Percentiles rank a stretch among this genome's conserved stretches.
phyloP scores from a whole-genome alignment of 225 moss, liverwort and hornwort genomes.

The Anthoceros angustus region DNA sequence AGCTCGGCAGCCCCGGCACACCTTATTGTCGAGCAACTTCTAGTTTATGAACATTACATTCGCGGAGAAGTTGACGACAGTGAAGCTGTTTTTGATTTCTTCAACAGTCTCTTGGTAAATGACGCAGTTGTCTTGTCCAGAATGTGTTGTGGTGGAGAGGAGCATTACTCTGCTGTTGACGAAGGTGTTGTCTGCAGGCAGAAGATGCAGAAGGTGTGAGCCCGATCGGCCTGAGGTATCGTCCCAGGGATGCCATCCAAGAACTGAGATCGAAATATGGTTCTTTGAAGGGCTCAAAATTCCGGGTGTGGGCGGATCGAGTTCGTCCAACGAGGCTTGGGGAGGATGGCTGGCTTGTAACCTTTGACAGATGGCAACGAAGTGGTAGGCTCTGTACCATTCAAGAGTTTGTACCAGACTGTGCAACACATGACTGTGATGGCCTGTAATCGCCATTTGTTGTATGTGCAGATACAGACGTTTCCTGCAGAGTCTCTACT shows the following conservation, averaged over 20 bases:
- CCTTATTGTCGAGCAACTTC: slow-evolving; percentile 56
- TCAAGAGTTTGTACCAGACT: too few species aligned
- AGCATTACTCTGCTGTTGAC: background rate
- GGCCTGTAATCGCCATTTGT: background rate
- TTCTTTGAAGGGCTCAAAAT: slow-evolving; percentile 26
- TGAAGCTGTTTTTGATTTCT: slow-evolving; percentile 41
- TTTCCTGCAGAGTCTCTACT: background rate
- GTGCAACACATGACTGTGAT: too few species aligned
- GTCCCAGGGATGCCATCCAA: slow-evolving; percentile 30
- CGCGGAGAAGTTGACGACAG: slow-evolving; percentile 60
- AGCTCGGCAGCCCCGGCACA: slow-evolving; percentile 36
- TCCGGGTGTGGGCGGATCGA: slow-evolving; percentile 62
- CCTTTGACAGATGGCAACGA: slow-evolving; percentile 71
- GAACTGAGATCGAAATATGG: slow-evolving; percentile 31
- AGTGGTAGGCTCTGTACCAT: slow-evolving; percentile 20
- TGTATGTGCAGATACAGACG: background rate
- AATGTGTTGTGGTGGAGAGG: background rate
- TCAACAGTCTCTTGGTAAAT: slow-evolving; percentile 44
- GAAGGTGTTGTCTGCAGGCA: slow-evolving; percentile 25
- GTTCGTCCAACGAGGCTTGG: slow-evolving; percentile 36
- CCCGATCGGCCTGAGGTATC: slow-evolving; percentile 35
- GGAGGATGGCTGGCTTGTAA: slow-evolving; percentile 46
- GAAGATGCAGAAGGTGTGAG: slow-evolving; percentile 29
- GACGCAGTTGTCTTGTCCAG: background rate
- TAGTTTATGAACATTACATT: slow-evolving; percentile 66